Percentiles rank a stretch among this genome's conserved stretches.
These are phyloP conservation scores for Punica granatum DNA, from an alignment of 345 rosid genomes.

Conservation along the genomic window DNA sequence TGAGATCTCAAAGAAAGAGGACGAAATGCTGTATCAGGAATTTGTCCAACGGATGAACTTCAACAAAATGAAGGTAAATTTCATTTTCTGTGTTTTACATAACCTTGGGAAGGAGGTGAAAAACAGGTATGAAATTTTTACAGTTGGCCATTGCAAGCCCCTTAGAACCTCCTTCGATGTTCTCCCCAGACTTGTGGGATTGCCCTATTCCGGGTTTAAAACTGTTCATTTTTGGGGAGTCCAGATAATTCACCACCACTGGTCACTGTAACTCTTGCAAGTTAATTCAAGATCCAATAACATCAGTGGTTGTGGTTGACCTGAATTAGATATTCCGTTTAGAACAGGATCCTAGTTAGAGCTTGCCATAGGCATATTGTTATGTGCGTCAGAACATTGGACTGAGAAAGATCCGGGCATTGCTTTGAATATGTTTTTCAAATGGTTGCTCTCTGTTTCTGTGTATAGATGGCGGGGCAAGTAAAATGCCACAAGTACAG, in stretches of 20 bases:
- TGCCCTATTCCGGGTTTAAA: not conserved
- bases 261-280: not conserved
- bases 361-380: not conserved
- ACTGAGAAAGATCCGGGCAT: not conserved
- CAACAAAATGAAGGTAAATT: conserved; percentile 79
- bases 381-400: not conserved
- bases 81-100: not conserved
- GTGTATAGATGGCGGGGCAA: conserved; percentile 56
- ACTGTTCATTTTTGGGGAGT: not conserved
- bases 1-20: conserved; percentile 97
- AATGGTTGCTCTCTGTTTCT: conserved; percentile 8
- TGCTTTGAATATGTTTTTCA: not conserved
- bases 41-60: conserved; percentile 74
- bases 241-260: not conserved
- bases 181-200: not conserved
- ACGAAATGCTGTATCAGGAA: conserved; percentile 80
- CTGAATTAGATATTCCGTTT: not conserved
- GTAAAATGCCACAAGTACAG: conserved; percentile 88
- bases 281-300: not conserved
- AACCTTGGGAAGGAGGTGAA: not conserved
- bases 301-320: not conserved
- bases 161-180: not conserved
- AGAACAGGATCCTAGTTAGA: not conserved
- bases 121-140: not conserved
- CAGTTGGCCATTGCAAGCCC: not conserved